Conservation (phyloP, 1,284 basidiomycete genomes). For the Volvariella volvacea region DNA sequence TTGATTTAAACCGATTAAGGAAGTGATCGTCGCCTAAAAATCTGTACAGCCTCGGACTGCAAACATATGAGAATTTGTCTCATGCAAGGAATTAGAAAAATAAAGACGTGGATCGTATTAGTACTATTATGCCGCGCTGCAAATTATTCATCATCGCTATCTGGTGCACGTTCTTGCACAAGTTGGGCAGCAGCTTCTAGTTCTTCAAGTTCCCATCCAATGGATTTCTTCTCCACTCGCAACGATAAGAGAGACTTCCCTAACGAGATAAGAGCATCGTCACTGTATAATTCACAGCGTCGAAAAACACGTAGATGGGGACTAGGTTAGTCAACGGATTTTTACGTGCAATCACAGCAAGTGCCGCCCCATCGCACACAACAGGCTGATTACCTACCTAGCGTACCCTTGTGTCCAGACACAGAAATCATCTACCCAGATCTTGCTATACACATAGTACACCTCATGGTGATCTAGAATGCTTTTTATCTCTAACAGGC, state of each 20-base stretch:
- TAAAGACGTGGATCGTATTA: no score
- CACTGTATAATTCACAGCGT: slow-evolving; percentile 30
- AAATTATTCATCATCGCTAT: slow-evolving; percentile 52
- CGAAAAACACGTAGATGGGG: not conserved
- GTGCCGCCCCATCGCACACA: not conserved
- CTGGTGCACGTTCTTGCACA: slow-evolving; percentile 29
- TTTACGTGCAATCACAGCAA: no score
- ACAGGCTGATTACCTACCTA: slow-evolving; percentile 34
- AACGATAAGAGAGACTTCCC: slow-evolving; percentile 33
- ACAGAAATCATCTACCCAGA: slow-evolving; percentile 78
- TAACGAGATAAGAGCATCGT: slow-evolving; percentile 42
- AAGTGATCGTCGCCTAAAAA: no score
- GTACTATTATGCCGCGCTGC: no score
- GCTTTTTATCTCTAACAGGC: slow-evolving; percentile 59
- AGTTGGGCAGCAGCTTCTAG: slow-evolving; percentile 52
- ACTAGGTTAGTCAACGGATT: not conserved
- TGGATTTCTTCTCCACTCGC: slow-evolving; percentile 40
- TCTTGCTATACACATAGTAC: slow-evolving; percentile 76
- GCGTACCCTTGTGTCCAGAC: slow-evolving; percentile 63
- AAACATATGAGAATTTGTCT: no score
- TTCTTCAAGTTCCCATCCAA: slow-evolving; percentile 65
- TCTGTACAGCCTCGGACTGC: no score
- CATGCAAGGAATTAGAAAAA: no score
- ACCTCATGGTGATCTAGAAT: slow-evolving; percentile 75
- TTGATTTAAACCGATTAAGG: no score